Evolutionary conservation across 768 basidiomycete species (phyloP), one percentile per base, ranked within the genome.

Genomic region (Amanita jacksonii): DNA sequence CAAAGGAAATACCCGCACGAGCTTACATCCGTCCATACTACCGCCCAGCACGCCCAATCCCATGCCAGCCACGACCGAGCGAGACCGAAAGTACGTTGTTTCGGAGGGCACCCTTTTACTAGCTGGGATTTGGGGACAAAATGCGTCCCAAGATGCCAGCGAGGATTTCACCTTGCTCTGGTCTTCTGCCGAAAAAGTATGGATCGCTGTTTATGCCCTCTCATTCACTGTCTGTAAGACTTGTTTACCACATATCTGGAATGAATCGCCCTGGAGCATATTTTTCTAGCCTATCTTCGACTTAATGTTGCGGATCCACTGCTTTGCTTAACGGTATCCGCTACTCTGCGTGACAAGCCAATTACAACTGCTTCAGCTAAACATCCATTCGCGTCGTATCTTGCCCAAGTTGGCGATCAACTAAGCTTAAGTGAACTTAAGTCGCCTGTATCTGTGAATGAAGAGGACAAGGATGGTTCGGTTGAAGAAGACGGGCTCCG

Each of bases 11-110:
- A 55, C 63, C 3, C 61, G 65, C 38, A 57, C 61, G 19, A 65
- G 63, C 32, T 55, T 64, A 15, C 68, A 51, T 48, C 80, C 83
- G 1, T 79, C 81, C 2, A 81, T 88, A 53, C 74, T 84, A 50
- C 88, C 87, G 22, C 89, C 89, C 1, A 68, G 67, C 41, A 96
- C 91, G 0, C 92, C 91, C 0, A 81, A 84, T 57, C 91, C 91
- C 1, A 81, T 80, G 12, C 91, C 91, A 1, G 66, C 74, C 1
- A 80, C 85, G 20, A 70, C 74, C 0, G 79, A 81, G 24, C 70
- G 74, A 12, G 91, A 96, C 60, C 71, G 74, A 34, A 73, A 77
- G 56, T 96, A 93, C 57, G 77, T 79, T 1, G 73, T 76, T 23
- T 72, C 85, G 0, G 86, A 91, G 53, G 92, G 91, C 0, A 81